These are phyloP conservation scores for Emmonsiellopsis sp. DNA, from an alignment of 2,329 filamentous ascomycete species.

Conservation along the genomic window DNA sequence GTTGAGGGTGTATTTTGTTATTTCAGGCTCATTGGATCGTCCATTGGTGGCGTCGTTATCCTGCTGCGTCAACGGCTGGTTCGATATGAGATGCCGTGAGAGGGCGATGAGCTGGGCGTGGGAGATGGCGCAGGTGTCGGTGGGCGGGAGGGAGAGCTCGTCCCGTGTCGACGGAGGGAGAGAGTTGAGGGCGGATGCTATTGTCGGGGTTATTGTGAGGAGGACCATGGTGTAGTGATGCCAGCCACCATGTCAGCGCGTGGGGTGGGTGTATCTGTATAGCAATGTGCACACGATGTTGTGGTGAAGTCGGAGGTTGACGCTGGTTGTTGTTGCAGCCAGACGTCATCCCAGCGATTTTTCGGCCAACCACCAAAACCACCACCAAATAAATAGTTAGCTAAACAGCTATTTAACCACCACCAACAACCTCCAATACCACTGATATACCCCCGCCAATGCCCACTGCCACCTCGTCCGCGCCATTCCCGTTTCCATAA, in stretches of 20 bases:
- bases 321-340: neutral
- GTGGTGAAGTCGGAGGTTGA: neutral
- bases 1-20: neutral
- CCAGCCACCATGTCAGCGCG: neutral
- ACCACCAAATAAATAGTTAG: too few relatives aligned
- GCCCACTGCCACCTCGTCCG: neutral
- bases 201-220: conserved; percentile 29
- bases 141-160: conserved; percentile 26
- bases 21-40: neutral
- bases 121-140: conserved; percentile 27
- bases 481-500: neutral
- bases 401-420: too few relatives aligned
- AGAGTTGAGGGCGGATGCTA: conserved; percentile 29
- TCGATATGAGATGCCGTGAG: conserved; percentile 18
- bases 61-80: neutral
- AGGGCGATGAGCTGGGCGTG: conserved; percentile 33
- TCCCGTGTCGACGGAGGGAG: conserved; percentile 22
- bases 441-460: neutral
- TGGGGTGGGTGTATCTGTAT: neutral
- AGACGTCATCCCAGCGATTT: too few relatives aligned
- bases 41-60: neutral
- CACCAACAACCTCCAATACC: too few relatives aligned
- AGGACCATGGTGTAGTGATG: conserved; percentile 28
- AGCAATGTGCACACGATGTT: neutral
- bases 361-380: too few relatives aligned